Evolutionary conservation across 176 grass and related monocot genomes (phyloP), one percentile per base, ranked within the genome.

Genomic region (Rhynchospora tenuis): DNA sequence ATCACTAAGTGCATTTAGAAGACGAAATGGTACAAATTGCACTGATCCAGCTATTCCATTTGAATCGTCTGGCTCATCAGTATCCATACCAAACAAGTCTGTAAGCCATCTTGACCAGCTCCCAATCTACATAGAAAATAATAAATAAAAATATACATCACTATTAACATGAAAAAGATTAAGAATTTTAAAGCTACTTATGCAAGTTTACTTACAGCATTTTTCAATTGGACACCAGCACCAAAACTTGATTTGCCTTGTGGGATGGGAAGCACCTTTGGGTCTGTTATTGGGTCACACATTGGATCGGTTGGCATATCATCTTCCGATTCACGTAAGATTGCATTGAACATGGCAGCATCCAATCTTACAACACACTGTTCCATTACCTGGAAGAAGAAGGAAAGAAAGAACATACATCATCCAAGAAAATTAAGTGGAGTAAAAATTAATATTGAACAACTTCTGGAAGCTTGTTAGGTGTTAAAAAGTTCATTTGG

Each of bases 271-370:
- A 98, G 91, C 84, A 98, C 92, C 69, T 93, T 93, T 61, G 93
- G 87, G 82, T 98, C 93, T 76, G 90, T 91, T 81, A 98, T 93
- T 23, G 93, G 92, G 33, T 98, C 96, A 45, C 86, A 98, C 52
- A 91, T 78, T 29, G 96, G 96, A 55, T 98, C 91, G 7, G 96
- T 93, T 13, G 96, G 89, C 44, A 95, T 88, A 43, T 93, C 96
- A 71, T 98, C 91, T 89, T 93, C 89, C 57, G 96, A 95, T 65
- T 95, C 89, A 7, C 96, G 89, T 81, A 98, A 86, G 79, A 98
- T 93, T 83, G 96, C 96, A 89, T 98, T 98, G 83, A 98, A 93
- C 96, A 98, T 98, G 82, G 96, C 91, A 69, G 94, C 91, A 86
- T 98, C 93, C 80, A 98, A 77, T 88, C 96, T 93, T 84, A 89